Percentiles rank a stretch among this genome's conserved stretches.
Evolutionary conservation across 78 protist genomes (phyloP).

Genomic region (slime mould (Dictyostelium discoideum)): DNA sequence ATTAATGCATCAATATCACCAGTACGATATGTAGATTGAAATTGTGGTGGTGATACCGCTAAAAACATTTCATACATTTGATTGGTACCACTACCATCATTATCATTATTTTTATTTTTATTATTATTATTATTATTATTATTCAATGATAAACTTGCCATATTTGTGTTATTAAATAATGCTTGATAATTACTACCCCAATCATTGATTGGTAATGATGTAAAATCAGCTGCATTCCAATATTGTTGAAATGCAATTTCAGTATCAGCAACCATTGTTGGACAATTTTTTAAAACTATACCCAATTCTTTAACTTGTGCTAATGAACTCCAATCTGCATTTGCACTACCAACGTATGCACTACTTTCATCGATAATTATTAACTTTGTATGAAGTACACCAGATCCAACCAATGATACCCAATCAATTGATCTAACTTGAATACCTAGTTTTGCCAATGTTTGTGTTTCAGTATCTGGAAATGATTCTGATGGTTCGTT

Average conservation of each 20-base stretch:
- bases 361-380: constrained; percentile 42
- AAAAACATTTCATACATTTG: constrained; percentile 30
- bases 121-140: constrained; percentile 1
- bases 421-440: constrained; percentile 61
- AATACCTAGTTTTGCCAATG: constrained; percentile 61
- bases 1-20: constrained; percentile 83
- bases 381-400: constrained; percentile 81
- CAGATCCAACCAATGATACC: constrained; percentile 31
- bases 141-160: constrained; percentile 19
- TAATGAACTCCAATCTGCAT: constrained; percentile 90
- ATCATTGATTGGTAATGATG: constrained; percentile 8
- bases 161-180: constrained; percentile 4
- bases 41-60: constrained; percentile 63
- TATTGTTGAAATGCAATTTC: constrained; percentile 74
- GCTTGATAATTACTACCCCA: constrained; percentile 36
- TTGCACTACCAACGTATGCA: constrained; percentile 79
- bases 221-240: constrained; percentile 61
- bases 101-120: too few species aligned
- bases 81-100: too few species aligned
- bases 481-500: constrained; percentile 32
- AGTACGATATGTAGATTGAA: constrained; percentile 47
- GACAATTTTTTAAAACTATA: constrained; percentile 79
- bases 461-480: constrained; percentile 56
- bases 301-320: constrained; percentile 95
- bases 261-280: constrained; percentile 80